phyloP scores from a whole-genome alignment of 2,329 filamentous ascomycete genomes.

The Penicillium sp. region DNA sequence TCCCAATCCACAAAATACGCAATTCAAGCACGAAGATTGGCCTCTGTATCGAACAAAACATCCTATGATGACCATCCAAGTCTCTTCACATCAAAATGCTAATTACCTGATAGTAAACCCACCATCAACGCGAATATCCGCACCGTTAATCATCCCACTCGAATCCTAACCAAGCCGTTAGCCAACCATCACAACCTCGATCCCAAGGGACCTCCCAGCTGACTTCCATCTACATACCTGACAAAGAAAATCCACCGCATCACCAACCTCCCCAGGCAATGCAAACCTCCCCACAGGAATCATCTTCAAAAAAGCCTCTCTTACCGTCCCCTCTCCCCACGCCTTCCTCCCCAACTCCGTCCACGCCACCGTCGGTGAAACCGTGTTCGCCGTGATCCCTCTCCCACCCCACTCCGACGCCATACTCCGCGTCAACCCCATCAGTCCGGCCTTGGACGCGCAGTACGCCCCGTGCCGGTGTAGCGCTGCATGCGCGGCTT shows the following conservation, averaged over 20 bases:
- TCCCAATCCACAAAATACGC: no score
- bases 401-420: conserved; percentile 51
- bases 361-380: conserved; percentile 52
- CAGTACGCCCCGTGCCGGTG: conserved; percentile 52
- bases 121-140: conserved; percentile 44
- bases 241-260: conserved; percentile 43
- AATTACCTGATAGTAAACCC: conserved; percentile 41
- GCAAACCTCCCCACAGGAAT: conserved; percentile 46
- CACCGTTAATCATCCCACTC: conserved; percentile 46
- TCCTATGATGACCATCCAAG: not conserved
- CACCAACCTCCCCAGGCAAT: conserved; percentile 43
- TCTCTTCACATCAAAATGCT: not conserved
- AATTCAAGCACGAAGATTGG: not conserved
- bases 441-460: conserved; percentile 50
- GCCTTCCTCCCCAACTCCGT: conserved; percentile 50
- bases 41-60: not conserved
- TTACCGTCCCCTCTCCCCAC: conserved; percentile 41
- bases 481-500: conserved; percentile 51
- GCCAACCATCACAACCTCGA: not conserved
- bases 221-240: conserved; percentile 28
- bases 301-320: conserved; percentile 39
- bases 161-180: conserved; percentile 32
- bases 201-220: no score
- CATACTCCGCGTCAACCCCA: conserved; percentile 50
- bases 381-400: conserved; percentile 51